Conservation (phyloP, 2,329 filamentous ascomycete species). For the Cladosporium sp. region DNA sequence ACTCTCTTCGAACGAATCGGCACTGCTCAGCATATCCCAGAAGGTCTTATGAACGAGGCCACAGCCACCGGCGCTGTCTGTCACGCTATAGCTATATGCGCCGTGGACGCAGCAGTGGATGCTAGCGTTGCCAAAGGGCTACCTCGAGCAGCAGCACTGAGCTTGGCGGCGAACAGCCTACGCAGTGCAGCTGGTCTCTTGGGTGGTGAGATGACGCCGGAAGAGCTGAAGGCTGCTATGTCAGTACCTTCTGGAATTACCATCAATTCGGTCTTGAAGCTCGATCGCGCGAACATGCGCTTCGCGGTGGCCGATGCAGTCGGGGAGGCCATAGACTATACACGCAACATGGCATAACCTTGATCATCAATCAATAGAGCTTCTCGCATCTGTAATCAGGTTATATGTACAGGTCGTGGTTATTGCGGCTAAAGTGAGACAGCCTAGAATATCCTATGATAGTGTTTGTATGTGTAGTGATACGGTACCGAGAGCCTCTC, state of each 20-base stretch:
- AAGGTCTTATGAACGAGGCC: conserved; percentile 28
- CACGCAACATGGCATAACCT: conserved; percentile 22
- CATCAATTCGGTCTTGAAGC: conserved; percentile 27
- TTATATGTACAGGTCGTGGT: not conserved
- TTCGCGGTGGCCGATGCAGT: conserved; percentile 22
- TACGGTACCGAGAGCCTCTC: not conserved
- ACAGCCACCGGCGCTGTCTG: conserved; percentile 31
- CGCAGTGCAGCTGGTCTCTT: conserved; percentile 27
- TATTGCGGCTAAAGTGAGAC: not conserved
- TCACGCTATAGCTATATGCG: conserved; percentile 30
- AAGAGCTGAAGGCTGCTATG: conserved; percentile 31
- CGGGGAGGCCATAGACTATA: conserved; percentile 22
- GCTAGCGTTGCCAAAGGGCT: conserved; percentile 30
- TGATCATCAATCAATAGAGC: not conserved
- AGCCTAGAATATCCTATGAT: not conserved
- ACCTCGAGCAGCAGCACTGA: conserved; percentile 25
- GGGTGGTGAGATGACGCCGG: conserved; percentile 27
- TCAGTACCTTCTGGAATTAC: conserved; percentile 30
- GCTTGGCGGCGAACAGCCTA: conserved; percentile 25
- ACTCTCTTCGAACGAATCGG: conserved; percentile 24
- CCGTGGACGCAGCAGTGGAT: conserved; percentile 29
- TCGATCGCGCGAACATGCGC: conserved; percentile 22
- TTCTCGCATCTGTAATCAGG: not conserved
- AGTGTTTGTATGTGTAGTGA: not conserved
- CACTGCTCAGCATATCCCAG: conserved; percentile 24